A percentile compares a stretch with the other conserved stretches of the same genome.
These are phyloP conservation scores for Exophiala calicioides DNA, from an alignment of 2,329 filamentous ascomycete species.

Conservation along the genomic window DNA sequence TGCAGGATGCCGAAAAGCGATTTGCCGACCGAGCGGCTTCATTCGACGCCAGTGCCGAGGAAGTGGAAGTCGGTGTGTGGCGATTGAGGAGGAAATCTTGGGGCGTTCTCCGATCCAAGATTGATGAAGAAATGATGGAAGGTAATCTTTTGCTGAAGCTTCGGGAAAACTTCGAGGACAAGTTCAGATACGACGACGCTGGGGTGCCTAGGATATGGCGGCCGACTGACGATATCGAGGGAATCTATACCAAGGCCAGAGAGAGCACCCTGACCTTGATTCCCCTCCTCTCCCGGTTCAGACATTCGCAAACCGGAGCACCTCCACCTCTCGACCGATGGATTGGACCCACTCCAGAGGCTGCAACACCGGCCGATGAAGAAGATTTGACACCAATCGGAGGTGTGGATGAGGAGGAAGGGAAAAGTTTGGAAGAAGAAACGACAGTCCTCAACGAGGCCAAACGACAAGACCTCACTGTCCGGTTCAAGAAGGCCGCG, in stretches of 20 bases:
- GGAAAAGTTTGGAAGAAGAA: constrained; percentile 92
- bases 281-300: constrained; percentile 82
- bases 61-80: constrained; percentile 92
- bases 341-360: constrained; percentile 75
- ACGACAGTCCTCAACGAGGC: constrained; percentile 90
- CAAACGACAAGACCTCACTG: constrained; percentile 86
- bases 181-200: constrained; percentile 94
- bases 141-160: constrained; percentile 94
- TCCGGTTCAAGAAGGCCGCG: constrained; percentile 96
- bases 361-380: constrained; percentile 78
- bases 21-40: constrained; percentile 88
- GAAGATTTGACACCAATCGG: constrained; percentile 88
- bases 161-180: constrained; percentile 97
- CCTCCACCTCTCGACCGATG: constrained; percentile 82
- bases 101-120: constrained; percentile 83
- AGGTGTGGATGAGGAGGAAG: constrained; percentile 90
- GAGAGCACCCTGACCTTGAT: constrained; percentile 91
- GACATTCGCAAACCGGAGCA: constrained; percentile 67
- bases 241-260: constrained; percentile 85
- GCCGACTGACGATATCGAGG: constrained; percentile 95
- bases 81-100: constrained; percentile 90
- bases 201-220: constrained; percentile 97
- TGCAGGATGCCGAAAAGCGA: constrained; percentile 78
- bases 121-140: constrained; percentile 98
- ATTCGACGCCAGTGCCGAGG: constrained; percentile 87